phyloP scores from a whole-genome alignment of 2,329 filamentous ascomycete species.

The Chrysoporthe austroafricana region DNA sequence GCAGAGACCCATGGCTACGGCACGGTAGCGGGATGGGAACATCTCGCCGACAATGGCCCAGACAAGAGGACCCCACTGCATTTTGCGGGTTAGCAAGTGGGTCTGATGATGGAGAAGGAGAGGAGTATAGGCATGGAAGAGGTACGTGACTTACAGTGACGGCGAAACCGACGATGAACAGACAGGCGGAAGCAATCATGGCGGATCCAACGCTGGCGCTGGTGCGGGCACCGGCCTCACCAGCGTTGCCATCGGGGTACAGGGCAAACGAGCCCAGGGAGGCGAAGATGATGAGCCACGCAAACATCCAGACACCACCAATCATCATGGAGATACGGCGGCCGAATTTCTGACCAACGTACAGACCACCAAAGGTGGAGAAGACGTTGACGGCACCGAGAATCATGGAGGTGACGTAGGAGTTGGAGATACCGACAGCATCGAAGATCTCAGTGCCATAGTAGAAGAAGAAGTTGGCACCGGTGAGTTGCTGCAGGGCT shows the following conservation, averaged over 20 bases:
- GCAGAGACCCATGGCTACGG: slow-evolving; percentile 32
- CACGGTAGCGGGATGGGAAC: slow-evolving; percentile 30
- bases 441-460: slow-evolving; percentile 71
- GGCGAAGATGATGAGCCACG: slow-evolving; percentile 68
- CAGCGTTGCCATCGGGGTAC: slow-evolving; percentile 39
- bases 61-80: slow-evolving; percentile 66
- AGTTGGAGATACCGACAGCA: slow-evolving; percentile 67
- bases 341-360: slow-evolving; percentile 69
- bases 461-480: slow-evolving; percentile 55
- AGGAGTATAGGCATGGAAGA: not conserved
- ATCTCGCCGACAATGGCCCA: slow-evolving; percentile 71
- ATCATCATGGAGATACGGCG: slow-evolving; percentile 69
- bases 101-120: not conserved
- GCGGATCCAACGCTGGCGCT: slow-evolving; percentile 57
- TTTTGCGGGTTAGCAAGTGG: slow-evolving; percentile 42
- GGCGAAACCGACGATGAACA: slow-evolving; percentile 76
- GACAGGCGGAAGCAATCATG: slow-evolving; percentile 73
- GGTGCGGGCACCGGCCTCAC: slow-evolving; percentile 39
- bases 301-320: slow-evolving; percentile 69
- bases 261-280: slow-evolving; percentile 52
- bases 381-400: slow-evolving; percentile 69
- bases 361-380: slow-evolving; percentile 69
- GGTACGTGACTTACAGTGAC: slow-evolving; percentile 31
- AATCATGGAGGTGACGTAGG: slow-evolving; percentile 70
- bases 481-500: slow-evolving; percentile 70